phyloP scores from a whole-genome alignment of 257 asterid species.

The Solanum chmielewskii region DNA sequence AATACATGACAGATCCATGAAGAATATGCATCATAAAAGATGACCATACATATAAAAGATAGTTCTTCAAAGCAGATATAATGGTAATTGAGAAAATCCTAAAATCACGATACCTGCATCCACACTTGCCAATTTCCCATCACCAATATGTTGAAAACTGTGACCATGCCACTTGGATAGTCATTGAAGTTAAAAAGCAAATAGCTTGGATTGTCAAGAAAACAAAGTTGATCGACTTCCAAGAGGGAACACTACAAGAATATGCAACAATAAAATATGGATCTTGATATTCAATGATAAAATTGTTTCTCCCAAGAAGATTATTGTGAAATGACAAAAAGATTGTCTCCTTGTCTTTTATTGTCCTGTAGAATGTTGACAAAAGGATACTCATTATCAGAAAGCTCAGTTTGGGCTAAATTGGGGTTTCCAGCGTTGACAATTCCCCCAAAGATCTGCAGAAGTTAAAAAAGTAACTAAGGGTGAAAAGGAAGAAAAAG shows the following conservation, averaged over 20 bases:
- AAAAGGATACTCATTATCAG: constrained; percentile 74
- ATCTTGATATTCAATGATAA: not conserved
- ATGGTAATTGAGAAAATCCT: not conserved
- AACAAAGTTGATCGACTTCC: not conserved
- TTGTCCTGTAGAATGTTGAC: not conserved
- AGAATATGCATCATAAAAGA: not conserved
- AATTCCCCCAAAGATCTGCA: constrained; percentile 90
- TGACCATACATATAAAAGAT: not conserved
- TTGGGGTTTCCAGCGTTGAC: constrained; percentile 76
- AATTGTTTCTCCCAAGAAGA: not conserved
- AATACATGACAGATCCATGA: not conserved
- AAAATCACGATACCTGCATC: constrained; percentile 69
- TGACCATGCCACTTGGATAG: constrained; percentile 94
- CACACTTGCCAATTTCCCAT: constrained; percentile 96
- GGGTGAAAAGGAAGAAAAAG: not conserved
- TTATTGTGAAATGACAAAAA: not conserved
- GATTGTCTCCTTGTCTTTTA: not conserved
- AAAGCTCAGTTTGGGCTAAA: constrained; percentile 66
- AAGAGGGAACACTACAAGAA: not conserved
- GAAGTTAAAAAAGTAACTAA: not conserved
- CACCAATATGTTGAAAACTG: constrained; percentile 91
- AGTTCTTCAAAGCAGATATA: not conserved
- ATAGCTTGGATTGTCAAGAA: constrained; percentile 45
- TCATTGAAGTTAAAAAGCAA: constrained; percentile 97
- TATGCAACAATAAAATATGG: not conserved